Evolutionary conservation across 495 filamentous ascomycete genomes (phyloP), one percentile per base, ranked within the genome.

Genomic region (Neurospora sp.): DNA sequence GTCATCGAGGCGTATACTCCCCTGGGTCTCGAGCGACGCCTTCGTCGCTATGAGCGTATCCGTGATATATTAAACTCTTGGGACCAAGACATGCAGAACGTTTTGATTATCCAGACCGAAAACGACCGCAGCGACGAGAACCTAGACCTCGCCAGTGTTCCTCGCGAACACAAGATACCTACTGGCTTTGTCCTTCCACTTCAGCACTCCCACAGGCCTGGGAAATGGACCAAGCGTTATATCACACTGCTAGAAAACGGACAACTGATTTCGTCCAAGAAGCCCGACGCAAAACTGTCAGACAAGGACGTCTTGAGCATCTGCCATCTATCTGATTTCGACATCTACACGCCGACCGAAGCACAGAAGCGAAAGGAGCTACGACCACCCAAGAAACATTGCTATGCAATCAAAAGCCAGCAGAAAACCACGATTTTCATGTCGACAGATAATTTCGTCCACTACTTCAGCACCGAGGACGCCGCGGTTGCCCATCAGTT

Each of bases 61-160:
- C 88, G 94, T 42, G 93, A 97, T 80, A 88, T 97, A 37, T 86
- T 98, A 87, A 96, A 95, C 79, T 96, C 94, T 4, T 99, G 96
- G 96, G 89, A 95, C 41, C 82, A 85, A 18, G 94, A 97, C 78
- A 83, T 84, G 1, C 87, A 92, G 74, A 95, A 96, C 78, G 80
- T 83, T 1, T 83, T 98, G 20, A 78, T 91, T 18, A 80, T 97
- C 22, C 44, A 71, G 20, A 59, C 79, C 16, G 82, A 84, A 72
- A 77, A 81, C 2, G 75, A 79, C 38, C 75, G 81, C 22, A 75
- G 78, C 12, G 78, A 83, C 70, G 59, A 71, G 14, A 87, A 86
- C 75, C 82, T 84, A 20, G 82, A 82, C 70, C 80, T 84, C 83
- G 72, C 84, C 82, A 77, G 84, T 82, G 77, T 91, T 18, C 87